phyloP scores from a whole-genome alignment of 169 alveolate species.

The Eimeria necatrix region DNA sequence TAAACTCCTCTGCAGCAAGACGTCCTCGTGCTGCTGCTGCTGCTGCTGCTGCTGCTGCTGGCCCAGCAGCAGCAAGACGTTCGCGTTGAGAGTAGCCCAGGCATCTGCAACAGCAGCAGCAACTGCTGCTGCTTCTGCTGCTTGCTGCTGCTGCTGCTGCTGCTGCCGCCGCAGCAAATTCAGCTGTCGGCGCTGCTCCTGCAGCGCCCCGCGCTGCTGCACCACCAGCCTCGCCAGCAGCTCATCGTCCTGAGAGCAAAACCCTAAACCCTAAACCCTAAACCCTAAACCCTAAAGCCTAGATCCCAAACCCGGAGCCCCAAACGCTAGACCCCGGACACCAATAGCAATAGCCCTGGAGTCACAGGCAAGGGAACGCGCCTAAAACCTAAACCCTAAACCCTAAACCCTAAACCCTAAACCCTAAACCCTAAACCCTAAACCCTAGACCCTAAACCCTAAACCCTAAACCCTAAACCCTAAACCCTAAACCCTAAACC shows the following conservation, averaged over 20 bases:
- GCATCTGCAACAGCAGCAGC: neutral
- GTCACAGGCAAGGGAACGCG: neutral
- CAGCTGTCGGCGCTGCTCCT: neutral
- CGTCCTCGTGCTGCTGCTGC: slow-evolving; percentile 16
- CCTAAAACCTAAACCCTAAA: neutral
- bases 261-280: slow-evolving; percentile 36
- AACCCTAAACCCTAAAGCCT: slow-evolving; percentile 47
- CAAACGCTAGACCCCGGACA: neutral
- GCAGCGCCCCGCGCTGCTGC: slow-evolving; percentile 45
- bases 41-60: neutral
- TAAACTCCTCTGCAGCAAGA: neutral
- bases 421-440: slow-evolving; percentile 33
- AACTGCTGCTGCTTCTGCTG: neutral
- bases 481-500: slow-evolving; percentile 25
- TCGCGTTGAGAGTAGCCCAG: neutral
- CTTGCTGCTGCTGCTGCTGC: neutral
- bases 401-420: slow-evolving; percentile 16
- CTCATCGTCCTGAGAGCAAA: neutral
- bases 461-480: slow-evolving; percentile 22
- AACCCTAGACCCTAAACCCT: neutral
- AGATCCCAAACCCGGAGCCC: neutral
- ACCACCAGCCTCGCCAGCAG: slow-evolving; percentile 5
- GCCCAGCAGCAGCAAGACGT: neutral
- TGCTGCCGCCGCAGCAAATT: neutral
- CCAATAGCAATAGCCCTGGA: neutral